Evolutionary conservation across 2,329 filamentous ascomycete genomes (phyloP), one percentile per base, ranked within the genome.

Genomic region (Penicillium oxalicum): DNA sequence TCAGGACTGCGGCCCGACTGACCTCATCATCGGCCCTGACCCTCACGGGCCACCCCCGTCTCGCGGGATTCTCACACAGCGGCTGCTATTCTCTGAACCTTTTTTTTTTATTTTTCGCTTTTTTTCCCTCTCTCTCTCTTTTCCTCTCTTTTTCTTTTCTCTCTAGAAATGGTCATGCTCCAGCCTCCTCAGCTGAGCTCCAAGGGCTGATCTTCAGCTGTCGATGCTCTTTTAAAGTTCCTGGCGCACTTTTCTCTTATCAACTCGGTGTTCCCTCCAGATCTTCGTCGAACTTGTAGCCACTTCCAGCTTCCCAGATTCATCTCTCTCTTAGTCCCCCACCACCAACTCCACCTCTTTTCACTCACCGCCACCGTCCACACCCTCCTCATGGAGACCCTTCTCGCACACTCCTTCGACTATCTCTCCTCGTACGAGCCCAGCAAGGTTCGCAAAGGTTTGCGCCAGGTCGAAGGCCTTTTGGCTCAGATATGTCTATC

Each of bases 401-500:
- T 97, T 27, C 78, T 97, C 48, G 94, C 89, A 39, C 83, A 95
- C 67, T 90, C 91, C 52, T 97, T 97, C 72, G 91, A 96, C 75
- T 95, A 95, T 72, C 85, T 96, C 57, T 94, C 91, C 52, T 96
- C 91, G 42, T 91, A 91, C 69, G 90, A 96, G 62, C 84, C 84
- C 49, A 78, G 80, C 67, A 95, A 95, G 74, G 87, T 97, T 65
- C 86, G 89, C 61, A 97, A 96, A 74, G 93, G 91, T 44, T 74
- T 97, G 58, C 86, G 89, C 58, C 91, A 96, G 73, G 89, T 97
- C 55, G 91, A 97, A 73, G 90, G 90, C 29, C 80, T 97, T 40
- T 80, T 97, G 44, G 91, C 91, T 24, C 91, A 95, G 71, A 94
- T 97, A 72, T 96, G 91, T 72, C 82, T 97, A 36, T 86, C 86